A percentile compares a stretch with the other conserved stretches of the same genome.
phyloP scores from a whole-genome alignment of 306 rosid genomes.

The Biancaea sappan region DNA sequence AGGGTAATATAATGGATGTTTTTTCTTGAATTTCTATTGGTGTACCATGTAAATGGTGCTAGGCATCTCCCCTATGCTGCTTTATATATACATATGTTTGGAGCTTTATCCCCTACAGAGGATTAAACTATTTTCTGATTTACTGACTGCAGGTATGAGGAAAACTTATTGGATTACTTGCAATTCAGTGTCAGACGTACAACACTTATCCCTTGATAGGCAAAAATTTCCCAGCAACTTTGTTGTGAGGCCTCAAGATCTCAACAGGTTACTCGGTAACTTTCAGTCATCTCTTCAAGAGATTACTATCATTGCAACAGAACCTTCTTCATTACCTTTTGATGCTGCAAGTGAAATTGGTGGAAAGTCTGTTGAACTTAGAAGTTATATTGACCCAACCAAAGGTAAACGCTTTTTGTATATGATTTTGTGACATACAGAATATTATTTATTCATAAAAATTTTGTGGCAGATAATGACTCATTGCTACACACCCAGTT shows the following conservation, averaged over 20 bases:
- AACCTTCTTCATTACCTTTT: slow-evolving; percentile 67
- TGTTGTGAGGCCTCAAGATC: slow-evolving; percentile 89
- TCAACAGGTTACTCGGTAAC: slow-evolving; percentile 81
- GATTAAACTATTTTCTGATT: slow-evolving; percentile 6
- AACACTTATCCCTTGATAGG: slow-evolving; percentile 85
- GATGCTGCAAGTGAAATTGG: slow-evolving; percentile 79
- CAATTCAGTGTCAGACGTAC: slow-evolving; percentile 89
- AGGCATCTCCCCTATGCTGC: too few relatives aligned
- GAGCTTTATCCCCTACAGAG: background rate
- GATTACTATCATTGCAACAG: slow-evolving; percentile 91
- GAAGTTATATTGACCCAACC: slow-evolving; percentile 94
- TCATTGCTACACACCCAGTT: slow-evolving; percentile 82
- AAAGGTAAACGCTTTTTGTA: slow-evolving; percentile 59
- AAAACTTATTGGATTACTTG: slow-evolving; percentile 86
- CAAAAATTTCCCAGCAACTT: slow-evolving; percentile 75
- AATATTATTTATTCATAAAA: slow-evolving; percentile 28
- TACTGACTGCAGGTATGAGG: slow-evolving; percentile 70
- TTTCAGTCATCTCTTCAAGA: slow-evolving; percentile 96
- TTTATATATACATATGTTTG: background rate
- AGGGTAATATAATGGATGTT: background rate
- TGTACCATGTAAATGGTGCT: slow-evolving; percentile 16
- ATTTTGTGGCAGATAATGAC: slow-evolving; percentile 70
- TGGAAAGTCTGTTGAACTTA: slow-evolving; percentile 91
- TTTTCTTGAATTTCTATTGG: slow-evolving; percentile 1
- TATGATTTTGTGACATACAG: slow-evolving; percentile 15